A percentile compares a stretch with the other conserved stretches of the same genome.
Evolutionary conservation across 2,329 filamentous ascomycete genomes (phyloP).

Genomic region (Beauveria caledonica): DNA sequence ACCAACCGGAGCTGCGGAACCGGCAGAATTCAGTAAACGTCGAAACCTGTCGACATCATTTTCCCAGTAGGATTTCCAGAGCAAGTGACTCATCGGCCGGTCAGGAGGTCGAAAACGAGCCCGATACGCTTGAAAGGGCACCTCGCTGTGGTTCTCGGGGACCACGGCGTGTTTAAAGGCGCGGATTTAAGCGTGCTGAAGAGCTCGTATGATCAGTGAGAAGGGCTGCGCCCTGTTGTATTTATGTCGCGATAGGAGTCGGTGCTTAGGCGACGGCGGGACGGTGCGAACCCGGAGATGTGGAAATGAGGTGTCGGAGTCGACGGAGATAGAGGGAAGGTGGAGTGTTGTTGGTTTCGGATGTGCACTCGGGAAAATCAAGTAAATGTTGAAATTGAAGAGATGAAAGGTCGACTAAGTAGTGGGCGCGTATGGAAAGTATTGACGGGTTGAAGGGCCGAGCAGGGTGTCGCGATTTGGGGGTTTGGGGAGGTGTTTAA

Average conservation of each 20-base stretch:
- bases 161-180: constrained; percentile 92
- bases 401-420: background rate
- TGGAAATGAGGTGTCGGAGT: background rate
- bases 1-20: constrained; percentile 45
- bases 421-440: background rate
- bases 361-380: background rate
- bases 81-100: constrained; percentile 82
- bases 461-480: background rate
- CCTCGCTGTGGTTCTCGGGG: constrained; percentile 84
- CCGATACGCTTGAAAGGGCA: constrained; percentile 51
- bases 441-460: no score
- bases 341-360: background rate
- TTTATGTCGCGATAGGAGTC: background rate
- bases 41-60: constrained; percentile 95
- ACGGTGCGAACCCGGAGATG: background rate
- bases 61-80: constrained; percentile 96
- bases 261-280: background rate
- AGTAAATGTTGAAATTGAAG: background rate
- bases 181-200: constrained; percentile 32
- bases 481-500: background rate
- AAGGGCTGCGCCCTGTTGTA: background rate
- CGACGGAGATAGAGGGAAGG: background rate
- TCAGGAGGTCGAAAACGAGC: constrained; percentile 23
- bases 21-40: constrained; percentile 70
- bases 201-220: constrained; percentile 9